phyloP scores from a whole-genome alignment of 176 grass and related monocot species.

The Melocanna baccifera region DNA sequence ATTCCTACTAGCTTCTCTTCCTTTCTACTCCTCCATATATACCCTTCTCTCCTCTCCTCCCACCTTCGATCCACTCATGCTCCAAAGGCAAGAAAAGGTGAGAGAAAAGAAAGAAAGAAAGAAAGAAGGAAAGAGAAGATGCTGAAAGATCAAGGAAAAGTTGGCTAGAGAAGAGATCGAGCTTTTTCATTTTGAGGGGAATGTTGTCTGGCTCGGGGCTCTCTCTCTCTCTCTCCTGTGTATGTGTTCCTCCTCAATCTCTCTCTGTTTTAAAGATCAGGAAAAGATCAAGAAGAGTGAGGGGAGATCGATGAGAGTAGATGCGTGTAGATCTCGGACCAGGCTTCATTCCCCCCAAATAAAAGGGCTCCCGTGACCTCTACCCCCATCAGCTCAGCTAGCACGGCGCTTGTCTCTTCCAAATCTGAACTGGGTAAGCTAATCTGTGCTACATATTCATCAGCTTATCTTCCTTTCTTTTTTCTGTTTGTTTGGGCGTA shows the following conservation, averaged over 20 bases:
- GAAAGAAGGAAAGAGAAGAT: neutral
- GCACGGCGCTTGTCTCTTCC: neutral
- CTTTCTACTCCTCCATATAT: slow-evolving; percentile 4
- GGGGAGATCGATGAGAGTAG: neutral
- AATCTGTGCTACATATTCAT: neutral
- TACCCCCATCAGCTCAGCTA: neutral
- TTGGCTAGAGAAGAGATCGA: slow-evolving; percentile 11
- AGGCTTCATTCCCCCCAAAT: slow-evolving; percentile 93
- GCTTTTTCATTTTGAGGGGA: slow-evolving; percentile 62
- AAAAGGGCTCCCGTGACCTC: slow-evolving; percentile 39
- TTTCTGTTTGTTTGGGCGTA: neutral
- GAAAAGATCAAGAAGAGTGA: neutral
- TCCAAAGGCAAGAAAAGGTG: neutral
- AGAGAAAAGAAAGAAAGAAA: neutral
- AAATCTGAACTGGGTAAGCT: slow-evolving; percentile 17
- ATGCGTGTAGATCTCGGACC: slow-evolving; percentile 68
- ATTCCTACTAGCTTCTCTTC: neutral
- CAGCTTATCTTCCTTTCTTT: neutral
- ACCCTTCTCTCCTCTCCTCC: neutral
- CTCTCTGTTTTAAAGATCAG: neutral
- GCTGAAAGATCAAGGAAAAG: slow-evolving; percentile 7
- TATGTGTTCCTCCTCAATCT: neutral
- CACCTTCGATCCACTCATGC: slow-evolving; percentile 7
- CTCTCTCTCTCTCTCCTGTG: slow-evolving; percentile 4
- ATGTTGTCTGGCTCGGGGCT: slow-evolving; percentile 73